Conservation (phyloP, 1,139 yeast species). For the Geotrichum carabidarum region DNA sequence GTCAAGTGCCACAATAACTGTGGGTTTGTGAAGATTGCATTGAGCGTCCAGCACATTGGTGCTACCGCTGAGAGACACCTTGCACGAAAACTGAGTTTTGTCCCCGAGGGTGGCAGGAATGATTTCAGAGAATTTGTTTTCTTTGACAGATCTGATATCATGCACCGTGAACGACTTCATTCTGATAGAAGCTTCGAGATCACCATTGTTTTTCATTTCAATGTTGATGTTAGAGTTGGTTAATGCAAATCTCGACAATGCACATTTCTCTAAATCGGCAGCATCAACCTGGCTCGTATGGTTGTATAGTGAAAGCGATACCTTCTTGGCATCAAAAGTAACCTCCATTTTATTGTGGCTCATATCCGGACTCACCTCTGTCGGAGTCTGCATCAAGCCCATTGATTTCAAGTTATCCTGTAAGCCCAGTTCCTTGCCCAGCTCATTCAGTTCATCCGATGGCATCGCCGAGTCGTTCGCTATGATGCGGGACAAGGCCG, state of each 20-base stretch:
- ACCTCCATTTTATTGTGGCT: constrained; percentile 38
- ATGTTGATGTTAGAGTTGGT: constrained; percentile 54
- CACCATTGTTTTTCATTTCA: constrained; percentile 50
- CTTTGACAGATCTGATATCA: constrained; percentile 59
- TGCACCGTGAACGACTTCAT: constrained; percentile 69
- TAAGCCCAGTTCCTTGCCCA: constrained; percentile 32
- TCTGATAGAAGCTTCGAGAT: constrained; percentile 54
- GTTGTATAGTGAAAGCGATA: constrained; percentile 61
- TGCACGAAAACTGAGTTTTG: constrained; percentile 66
- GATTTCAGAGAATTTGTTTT: constrained; percentile 72
- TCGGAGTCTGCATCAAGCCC: constrained; percentile 5
- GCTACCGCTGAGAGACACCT: constrained; percentile 30
- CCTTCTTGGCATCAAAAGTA: constrained; percentile 53
- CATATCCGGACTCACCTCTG: neutral
- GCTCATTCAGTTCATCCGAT: constrained; percentile 58
- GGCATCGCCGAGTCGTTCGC: constrained; percentile 42
- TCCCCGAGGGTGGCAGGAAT: constrained; percentile 62
- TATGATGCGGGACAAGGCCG: constrained; percentile 56
- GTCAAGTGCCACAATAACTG: constrained; percentile 74
- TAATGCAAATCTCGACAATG: constrained; percentile 60
- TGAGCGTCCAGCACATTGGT: constrained; percentile 42
- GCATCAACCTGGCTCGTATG: constrained; percentile 44
- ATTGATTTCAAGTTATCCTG: constrained; percentile 14
- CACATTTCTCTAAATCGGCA: constrained; percentile 36
- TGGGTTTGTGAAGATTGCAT: constrained; percentile 73